These are phyloP conservation scores for Globisporangium rhizosaccharum DNA, from an alignment of 352 stramenopile species.

Conservation along the genomic window DNA sequence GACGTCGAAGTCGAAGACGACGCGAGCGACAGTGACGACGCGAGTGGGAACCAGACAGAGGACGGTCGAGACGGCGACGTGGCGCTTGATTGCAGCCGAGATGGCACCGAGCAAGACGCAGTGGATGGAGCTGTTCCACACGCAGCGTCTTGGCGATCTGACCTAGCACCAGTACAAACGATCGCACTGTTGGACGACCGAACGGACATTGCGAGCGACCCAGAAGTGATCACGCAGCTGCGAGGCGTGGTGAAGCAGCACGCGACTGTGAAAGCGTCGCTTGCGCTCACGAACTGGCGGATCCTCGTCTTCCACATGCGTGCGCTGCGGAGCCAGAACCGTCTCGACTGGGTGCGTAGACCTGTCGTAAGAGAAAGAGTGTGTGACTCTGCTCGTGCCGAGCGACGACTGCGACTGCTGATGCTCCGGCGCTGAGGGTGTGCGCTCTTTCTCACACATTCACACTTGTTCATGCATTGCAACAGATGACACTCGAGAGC, in stretches of 20 bases:
- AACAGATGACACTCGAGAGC: constrained; percentile 15
- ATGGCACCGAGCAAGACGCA: background rate
- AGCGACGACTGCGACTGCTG: no score
- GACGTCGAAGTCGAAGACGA: constrained; percentile 18
- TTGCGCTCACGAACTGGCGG: constrained; percentile 35
- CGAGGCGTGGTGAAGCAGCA: constrained; percentile 36
- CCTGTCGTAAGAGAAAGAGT: background rate
- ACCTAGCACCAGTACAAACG: background rate
- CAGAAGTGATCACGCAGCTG: constrained; percentile 43
- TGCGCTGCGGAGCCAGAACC: constrained; percentile 18
- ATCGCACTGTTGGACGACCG: background rate
- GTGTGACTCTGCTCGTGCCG: no score
- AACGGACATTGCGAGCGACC: constrained; percentile 26
- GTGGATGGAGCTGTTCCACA: background rate
- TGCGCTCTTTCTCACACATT: background rate
- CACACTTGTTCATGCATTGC: background rate
- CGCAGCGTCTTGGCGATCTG: background rate
- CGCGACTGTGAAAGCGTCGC: constrained; percentile 15
- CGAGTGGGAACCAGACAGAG: background rate
- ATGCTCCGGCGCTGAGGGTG: no score
- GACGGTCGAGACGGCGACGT: background rate
- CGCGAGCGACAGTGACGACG: background rate
- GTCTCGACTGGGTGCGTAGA: constrained; percentile 36
- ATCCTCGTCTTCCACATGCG: constrained; percentile 37
- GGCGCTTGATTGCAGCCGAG: background rate